These are phyloP conservation scores for Syzygium aromaticum DNA, from an alignment of 345 rosid species.

Conservation along the genomic window DNA sequence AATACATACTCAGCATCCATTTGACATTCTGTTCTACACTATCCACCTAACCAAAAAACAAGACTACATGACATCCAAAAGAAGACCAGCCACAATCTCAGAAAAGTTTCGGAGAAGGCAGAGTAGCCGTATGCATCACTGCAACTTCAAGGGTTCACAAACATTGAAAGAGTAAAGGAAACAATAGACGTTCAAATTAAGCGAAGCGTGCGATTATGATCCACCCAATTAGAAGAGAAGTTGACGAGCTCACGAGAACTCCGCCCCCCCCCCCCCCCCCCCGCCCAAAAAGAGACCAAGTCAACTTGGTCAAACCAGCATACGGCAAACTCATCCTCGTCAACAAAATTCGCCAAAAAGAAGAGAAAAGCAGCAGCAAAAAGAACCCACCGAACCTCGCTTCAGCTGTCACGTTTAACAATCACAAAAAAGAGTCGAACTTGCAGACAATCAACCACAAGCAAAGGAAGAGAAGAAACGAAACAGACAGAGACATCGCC, in stretches of 20 bases:
- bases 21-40: background rate
- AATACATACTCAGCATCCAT: background rate
- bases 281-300: background rate
- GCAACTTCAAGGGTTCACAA: background rate
- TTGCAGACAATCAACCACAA: too few relatives aligned
- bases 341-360: background rate
- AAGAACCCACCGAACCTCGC: background rate
- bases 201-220: background rate
- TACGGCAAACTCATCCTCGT: background rate
- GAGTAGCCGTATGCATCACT: background rate
- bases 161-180: background rate
- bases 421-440: background rate
- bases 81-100: background rate
- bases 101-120: background rate
- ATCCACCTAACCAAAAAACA: background rate
- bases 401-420: background rate
- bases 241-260: background rate
- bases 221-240: background rate
- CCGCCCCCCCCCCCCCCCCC: background rate
- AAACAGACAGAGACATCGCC: too few relatives aligned
- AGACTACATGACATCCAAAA: background rate
- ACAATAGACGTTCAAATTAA: background rate
- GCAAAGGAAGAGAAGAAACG: too few relatives aligned
- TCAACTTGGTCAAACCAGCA: background rate
- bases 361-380: background rate